These are phyloP conservation scores for Ceratocystis variospora DNA, from an alignment of 2,329 filamentous ascomycete species.

Conservation along the genomic window DNA sequence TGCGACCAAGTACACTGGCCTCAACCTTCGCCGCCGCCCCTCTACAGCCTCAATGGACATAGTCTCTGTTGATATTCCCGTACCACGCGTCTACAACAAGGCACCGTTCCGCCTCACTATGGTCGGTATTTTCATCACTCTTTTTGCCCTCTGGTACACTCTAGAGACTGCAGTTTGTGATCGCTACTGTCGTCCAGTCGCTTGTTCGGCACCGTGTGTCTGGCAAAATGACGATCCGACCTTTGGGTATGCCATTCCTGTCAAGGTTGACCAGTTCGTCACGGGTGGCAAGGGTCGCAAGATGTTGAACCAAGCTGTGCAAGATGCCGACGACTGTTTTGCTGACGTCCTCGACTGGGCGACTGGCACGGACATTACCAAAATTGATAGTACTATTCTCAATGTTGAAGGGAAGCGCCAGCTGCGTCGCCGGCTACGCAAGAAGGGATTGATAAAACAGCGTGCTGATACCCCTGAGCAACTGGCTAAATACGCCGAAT, in stretches of 20 bases:
- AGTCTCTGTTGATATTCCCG: constrained; percentile 31
- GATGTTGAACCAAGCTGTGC: constrained; percentile 27
- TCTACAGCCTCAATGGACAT: constrained; percentile 17
- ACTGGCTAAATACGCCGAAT: constrained; percentile 32
- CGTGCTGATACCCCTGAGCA: constrained; percentile 31
- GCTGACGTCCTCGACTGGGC: constrained; percentile 37
- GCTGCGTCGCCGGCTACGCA: constrained; percentile 37
- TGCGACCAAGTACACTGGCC: not conserved
- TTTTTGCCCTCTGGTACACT: constrained; percentile 39
- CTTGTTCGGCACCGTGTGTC: constrained; percentile 37
- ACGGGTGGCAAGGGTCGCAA: constrained; percentile 38
- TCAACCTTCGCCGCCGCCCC: constrained; percentile 7
- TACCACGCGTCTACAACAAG: constrained; percentile 36
- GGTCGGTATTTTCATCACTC: constrained; percentile 33
- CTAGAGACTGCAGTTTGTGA: constrained; percentile 41
- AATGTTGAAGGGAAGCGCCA: constrained; percentile 34
- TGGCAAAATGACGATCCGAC: constrained; percentile 46
- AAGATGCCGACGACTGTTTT: constrained; percentile 34
- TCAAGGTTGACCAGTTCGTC: constrained; percentile 49
- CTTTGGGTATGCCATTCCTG: constrained; percentile 46
- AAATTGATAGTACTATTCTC: constrained; percentile 26
- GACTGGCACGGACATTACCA: constrained; percentile 30
- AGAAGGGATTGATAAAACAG: constrained; percentile 31
- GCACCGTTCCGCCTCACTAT: constrained; percentile 36
- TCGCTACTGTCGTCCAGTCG: constrained; percentile 40